phyloP scores from a whole-genome alignment of 768 basidiomycete species.

The Suillus americanus region DNA sequence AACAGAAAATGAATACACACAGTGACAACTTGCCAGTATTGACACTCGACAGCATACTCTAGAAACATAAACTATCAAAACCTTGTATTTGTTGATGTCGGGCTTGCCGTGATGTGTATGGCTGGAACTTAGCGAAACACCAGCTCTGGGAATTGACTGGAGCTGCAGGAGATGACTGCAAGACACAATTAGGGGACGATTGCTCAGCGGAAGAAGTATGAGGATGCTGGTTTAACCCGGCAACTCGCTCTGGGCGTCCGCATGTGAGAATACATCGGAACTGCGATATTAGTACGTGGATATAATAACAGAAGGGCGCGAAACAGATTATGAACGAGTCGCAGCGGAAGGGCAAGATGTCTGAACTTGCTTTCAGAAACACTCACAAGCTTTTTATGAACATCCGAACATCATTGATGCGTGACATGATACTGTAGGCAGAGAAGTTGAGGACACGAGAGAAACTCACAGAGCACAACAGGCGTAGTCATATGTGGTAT shows the following conservation, averaged over 20 bases:
- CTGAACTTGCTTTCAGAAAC: background rate
- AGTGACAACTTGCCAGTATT: conserved; percentile 22
- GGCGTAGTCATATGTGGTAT: background rate
- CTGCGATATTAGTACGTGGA: background rate
- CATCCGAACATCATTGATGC: background rate
- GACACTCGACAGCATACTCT: conserved; percentile 18
- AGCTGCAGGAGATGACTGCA: too few species aligned
- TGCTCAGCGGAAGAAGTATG: background rate
- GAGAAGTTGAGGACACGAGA: background rate
- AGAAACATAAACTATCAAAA: background rate
- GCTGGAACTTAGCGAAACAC: background rate
- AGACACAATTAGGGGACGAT: background rate
- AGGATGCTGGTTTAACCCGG: background rate
- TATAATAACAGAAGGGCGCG: background rate
- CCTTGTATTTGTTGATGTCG: background rate
- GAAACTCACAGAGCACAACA: background rate
- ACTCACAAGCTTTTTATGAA: background rate
- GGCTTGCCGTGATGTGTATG: background rate
- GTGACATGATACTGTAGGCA: background rate
- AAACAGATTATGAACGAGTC: background rate
- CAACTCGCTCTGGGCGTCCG: background rate
- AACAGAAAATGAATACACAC: background rate
- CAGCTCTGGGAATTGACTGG: background rate
- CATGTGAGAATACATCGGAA: background rate
- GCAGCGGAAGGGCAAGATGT: background rate